Conservation (phyloP, 495 filamentous ascomycete species). For the Rusavskia elegans region DNA sequence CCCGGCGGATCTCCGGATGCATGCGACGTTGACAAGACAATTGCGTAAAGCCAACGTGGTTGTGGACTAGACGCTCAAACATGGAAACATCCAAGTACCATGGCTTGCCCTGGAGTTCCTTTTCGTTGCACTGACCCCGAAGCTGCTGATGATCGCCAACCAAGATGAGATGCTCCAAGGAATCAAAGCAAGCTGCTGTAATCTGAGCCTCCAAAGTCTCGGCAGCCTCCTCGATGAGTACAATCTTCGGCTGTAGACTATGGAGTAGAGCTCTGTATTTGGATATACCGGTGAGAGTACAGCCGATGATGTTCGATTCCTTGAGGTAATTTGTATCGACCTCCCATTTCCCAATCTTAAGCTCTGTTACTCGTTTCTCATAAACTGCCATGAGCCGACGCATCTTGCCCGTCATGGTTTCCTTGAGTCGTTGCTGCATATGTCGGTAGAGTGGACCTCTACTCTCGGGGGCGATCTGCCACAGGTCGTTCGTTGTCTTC, state of each 20-base stretch:
- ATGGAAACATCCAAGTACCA: slow-evolving; percentile 56
- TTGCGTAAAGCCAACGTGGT: slow-evolving; percentile 45
- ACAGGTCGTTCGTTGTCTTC: slow-evolving; percentile 29
- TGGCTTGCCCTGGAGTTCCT: slow-evolving; percentile 35
- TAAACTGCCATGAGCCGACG: slow-evolving; percentile 27
- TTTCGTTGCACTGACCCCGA: slow-evolving; percentile 41
- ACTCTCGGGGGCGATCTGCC: slow-evolving; percentile 31
- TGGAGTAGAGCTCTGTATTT: slow-evolving; percentile 69
- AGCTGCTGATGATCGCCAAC: slow-evolving; percentile 68
- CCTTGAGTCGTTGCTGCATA: slow-evolving; percentile 31
- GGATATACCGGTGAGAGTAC: slow-evolving; percentile 74
- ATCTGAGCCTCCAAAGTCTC: slow-evolving; percentile 55
- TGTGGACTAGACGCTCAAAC: slow-evolving; percentile 62
- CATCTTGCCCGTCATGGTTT: slow-evolving; percentile 25
- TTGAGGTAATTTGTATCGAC: slow-evolving; percentile 31
- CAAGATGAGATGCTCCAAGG: slow-evolving; percentile 56
- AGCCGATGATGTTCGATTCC: slow-evolving; percentile 45
- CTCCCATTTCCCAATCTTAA: slow-evolving; percentile 41
- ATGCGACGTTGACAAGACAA: slow-evolving; percentile 52
- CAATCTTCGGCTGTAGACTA: slow-evolving; percentile 46
- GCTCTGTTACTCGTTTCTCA: slow-evolving; percentile 19
- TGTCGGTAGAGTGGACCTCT: slow-evolving; percentile 46
- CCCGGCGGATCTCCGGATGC: slow-evolving; percentile 51
- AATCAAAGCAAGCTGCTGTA: slow-evolving; percentile 46
- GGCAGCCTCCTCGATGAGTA: slow-evolving; percentile 65